Percentiles rank a stretch among this genome's conserved stretches.
phyloP scores from a whole-genome alignment of 2,329 filamentous ascomycete species.

The Delphinella strobiligena region DNA sequence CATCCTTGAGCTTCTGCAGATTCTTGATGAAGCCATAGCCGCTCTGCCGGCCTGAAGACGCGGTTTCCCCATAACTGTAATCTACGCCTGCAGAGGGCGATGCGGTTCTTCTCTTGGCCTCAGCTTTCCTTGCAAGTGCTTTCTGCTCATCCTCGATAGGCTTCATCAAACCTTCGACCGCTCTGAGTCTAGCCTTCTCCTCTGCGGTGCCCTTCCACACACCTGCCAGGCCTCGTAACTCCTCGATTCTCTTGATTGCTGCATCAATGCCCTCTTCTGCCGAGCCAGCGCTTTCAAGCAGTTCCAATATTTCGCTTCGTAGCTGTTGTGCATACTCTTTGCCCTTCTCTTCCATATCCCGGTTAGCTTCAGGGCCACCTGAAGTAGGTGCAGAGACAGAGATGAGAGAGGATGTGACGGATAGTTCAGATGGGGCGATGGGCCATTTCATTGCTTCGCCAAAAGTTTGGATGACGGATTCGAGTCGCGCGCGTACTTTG shows the following conservation, averaged over 20 bases:
- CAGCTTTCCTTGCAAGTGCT: slow-evolving; percentile 25
- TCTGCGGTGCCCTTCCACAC: slow-evolving; percentile 96
- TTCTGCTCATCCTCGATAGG: slow-evolving; percentile 64
- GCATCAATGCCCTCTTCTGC: slow-evolving; percentile 60
- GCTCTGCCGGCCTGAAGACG: slow-evolving; percentile 15
- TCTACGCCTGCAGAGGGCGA: slow-evolving; percentile 15
- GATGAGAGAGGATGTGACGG: slow-evolving; percentile 73
- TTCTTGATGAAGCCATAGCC: slow-evolving; percentile 41
- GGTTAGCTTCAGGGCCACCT: slow-evolving; percentile 41
- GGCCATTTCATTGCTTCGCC: slow-evolving; percentile 94
- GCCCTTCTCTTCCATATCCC: slow-evolving; percentile 74
- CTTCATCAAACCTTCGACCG: slow-evolving; percentile 71
- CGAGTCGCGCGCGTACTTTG: slow-evolving; percentile 70
- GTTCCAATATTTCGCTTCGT: slow-evolving; percentile 56
- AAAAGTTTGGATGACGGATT: slow-evolving; percentile 81
- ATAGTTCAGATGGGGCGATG: slow-evolving; percentile 78
- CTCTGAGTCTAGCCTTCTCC: slow-evolving; percentile 69
- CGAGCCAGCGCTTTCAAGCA: slow-evolving; percentile 45
- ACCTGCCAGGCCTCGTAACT: slow-evolving; percentile 60
- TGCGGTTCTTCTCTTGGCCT: slow-evolving; percentile 10
- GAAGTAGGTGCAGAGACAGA: slow-evolving; percentile 79
- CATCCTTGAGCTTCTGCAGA: slow-evolving; percentile 40
- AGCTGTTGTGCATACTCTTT: slow-evolving; percentile 64
- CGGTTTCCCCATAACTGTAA: slow-evolving; percentile 17
- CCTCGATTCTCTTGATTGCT: slow-evolving; percentile 62